Evolutionary conservation across 2,329 filamentous ascomycete species (phyloP), one percentile per base, ranked within the genome.

Genomic region (Calcarisporium arbuscula): DNA sequence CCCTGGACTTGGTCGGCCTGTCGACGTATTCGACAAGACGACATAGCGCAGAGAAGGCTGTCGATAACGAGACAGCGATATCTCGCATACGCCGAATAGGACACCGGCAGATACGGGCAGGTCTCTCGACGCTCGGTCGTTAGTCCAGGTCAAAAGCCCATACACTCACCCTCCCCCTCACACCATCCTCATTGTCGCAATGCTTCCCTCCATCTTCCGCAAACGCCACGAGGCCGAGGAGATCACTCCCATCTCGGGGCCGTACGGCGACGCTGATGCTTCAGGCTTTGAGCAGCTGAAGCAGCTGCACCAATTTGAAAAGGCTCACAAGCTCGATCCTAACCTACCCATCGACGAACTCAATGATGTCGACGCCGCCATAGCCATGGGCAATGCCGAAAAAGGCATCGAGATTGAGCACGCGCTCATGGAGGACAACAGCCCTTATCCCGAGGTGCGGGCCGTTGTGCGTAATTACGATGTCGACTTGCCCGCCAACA

Each of bases 361-460:
- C 33, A 72, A 75, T 41, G 72, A 77, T 53, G 66, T 82, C 41
- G 74, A 80, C 39, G 65, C 71, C 28, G 75, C 69, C 19, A 64
- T 79, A 29, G 58, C 67, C 27, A 68, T 67, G 3, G 64, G 68
- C 39, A 72, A 77, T 54, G 62, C 67, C 43, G 72, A 71, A 46
- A 71, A 73, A 52, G 72, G 72, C 35, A 56, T 72, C 32, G 67
- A 70, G 39, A 68, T 80, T 44, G 72, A 78, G 47, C 68, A 72
- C 45, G 71, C 74, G 30, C 57, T 73, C 38, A 64, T 79, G 48
- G 68, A 80, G 50, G 76, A 82, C 38, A 77, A 82, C 53, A 82
- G 77, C 30, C 78, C 78, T 3, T 82, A 82, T 49, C 74, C 76
- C 23, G 77, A 82, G 60, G 78, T 82, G 35, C 74, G 78, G 45